A percentile compares a stretch with the other conserved stretches of the same genome.
Conservation (phyloP, 1,284 basidiomycete species). For the Trametes sp. region DNA sequence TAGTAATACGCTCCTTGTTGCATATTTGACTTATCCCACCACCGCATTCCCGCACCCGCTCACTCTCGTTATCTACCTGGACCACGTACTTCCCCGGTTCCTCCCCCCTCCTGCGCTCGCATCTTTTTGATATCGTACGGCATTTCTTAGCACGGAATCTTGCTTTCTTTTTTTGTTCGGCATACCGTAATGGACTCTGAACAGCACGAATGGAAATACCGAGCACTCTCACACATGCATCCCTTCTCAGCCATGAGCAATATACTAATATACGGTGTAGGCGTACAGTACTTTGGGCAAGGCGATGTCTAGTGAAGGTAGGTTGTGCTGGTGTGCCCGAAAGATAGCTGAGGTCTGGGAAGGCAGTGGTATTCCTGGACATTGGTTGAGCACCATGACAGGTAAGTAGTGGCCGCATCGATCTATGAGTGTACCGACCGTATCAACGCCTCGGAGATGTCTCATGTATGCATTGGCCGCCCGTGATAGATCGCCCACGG, state of each 20-base stretch:
- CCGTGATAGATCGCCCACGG: slow-evolving; percentile 27
- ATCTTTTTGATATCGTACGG: slow-evolving; percentile 9
- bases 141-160: slow-evolving; percentile 18
- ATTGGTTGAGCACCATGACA: no score
- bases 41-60: background rate
- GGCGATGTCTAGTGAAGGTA: background rate
- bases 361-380: no score
- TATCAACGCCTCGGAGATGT: background rate
- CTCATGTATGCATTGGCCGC: slow-evolving; percentile 7
- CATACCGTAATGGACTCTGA: slow-evolving; percentile 20
- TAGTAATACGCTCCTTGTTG: background rate
- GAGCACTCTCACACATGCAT: background rate
- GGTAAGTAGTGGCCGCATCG: no score
- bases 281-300: background rate
- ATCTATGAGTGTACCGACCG: background rate
- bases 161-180: slow-evolving; percentile 3
- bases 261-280: background rate
- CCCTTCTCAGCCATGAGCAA: background rate
- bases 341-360: no score
- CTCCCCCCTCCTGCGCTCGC: background rate
- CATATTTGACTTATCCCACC: background rate
- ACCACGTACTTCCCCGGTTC: background rate
- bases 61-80: background rate
- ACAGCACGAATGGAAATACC: slow-evolving; percentile 19
- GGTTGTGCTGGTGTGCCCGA: no score